Base-by-base conservation (phyloP, 208 protist genomes). In the Leptomonas pyrrhocoris region DNA sequence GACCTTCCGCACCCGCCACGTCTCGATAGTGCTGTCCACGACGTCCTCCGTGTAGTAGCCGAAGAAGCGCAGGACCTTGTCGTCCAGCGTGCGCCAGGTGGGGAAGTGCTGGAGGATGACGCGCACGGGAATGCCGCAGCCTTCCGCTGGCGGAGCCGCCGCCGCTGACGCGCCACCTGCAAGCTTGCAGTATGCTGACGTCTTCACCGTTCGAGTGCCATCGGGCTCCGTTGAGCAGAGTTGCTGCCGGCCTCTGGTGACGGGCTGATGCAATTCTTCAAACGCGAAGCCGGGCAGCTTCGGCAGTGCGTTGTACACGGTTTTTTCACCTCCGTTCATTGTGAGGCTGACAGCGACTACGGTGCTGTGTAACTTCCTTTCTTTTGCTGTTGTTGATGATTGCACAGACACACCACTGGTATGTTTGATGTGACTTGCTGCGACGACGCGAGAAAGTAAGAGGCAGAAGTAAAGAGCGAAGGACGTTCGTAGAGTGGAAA, bases 51-150 rank as follows among this genome's bases (percentile, higher is more conserved):
- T 78, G 79, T 98, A 98, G 78, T 96, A 99, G 28, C 80, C 96
- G 67, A 96, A 97, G 76, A 98, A 99, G 53, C 96, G 88, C 27
- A 99, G 87, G 15, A 98, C 94, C 62, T 98, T 97, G 57, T 95
- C 75, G 65, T 98, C 96, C 45, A 98, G 76, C 16, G 89, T 93
- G 12, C 97, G 83, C 93, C 93, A 98, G 30, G 88, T 76, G 8
- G 92, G 88, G 54, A 94, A 94, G 66, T 76, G 83, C 31, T 81
- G 61, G 15, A 94, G 79, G 53, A 96, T 89, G 58, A 84, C 75
- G 19, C 80, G 87, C 8, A 80, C 80, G 0, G 88, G 77, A 28
- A 92, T 90, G 27, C 88, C 88, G 48, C 88, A 93, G 34, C 85
- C 87, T 2, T 80, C 75, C 4, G 40, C 18, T 8, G n/a, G 21